Base-by-base conservation (phyloP, 768 basidiomycete genomes). In the Dictyophora rubrovolvata region DNA sequence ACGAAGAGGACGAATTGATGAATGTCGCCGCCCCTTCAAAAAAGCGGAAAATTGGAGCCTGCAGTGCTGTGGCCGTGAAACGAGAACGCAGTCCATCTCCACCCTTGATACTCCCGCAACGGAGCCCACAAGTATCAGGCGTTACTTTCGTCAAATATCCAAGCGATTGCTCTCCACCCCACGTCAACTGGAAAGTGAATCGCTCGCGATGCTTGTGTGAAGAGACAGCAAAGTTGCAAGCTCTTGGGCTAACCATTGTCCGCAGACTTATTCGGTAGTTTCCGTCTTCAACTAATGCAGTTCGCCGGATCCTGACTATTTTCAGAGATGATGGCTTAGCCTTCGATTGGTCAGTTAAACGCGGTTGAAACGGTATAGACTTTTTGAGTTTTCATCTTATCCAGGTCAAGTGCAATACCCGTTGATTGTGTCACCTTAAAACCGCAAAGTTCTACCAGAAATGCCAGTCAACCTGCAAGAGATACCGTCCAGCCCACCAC, bases 391-490 rank as follows among this genome's bases (percentile, higher is more conserved):
- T 33, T n/a, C 18, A 18, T 9, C 5, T 9, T 22, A 49, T 57
- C 17, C 47, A 59, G 57, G 57, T 22, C 35, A 33, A 59, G 57
- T 33, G 10, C 28, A 33, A 36, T 59, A 22, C 57, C 57, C 10
- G 48, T 59, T 22, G 47, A 48, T 51, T 33, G 48, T 6, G 22
- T n/a, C 28, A 59, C 49, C 12, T 52, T 59, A 33, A 33, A 37
- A 23, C 22, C 16, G 14, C 65, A 62, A 54, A 63, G 55, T 18
- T 65, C 63, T 6, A 61, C 55, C 20, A 67, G 14, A 20, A 66
- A 65, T 60, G 67, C 74, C 7, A 75, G 74, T 0, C 46, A 67
- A 0, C 80, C 79, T 7, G 28, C 28, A 28, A n/a, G n/a, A n/a
- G n/a, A n/a, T n/a, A 28, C 28, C 28, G 28, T 28, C 4, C 28